Evolutionary conservation across 2,329 filamentous ascomycete genomes (phyloP).

Genomic region (Pyrenochaeta sp.): DNA sequence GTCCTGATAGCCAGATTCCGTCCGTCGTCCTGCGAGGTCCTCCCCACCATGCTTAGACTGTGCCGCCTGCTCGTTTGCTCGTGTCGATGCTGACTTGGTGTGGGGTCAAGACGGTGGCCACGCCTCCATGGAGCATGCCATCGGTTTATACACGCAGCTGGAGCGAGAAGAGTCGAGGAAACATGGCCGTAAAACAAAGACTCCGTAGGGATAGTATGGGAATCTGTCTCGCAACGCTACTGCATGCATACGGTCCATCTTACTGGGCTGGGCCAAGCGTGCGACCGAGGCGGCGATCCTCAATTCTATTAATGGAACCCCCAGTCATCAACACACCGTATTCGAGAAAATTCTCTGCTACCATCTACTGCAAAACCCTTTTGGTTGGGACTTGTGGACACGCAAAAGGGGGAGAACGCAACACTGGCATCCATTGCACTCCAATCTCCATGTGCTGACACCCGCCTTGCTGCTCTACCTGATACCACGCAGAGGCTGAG

Average conservation of each 20-base stretch:
- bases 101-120: conserved; percentile 7
- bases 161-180: neutral
- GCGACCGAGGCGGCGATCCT: neutral
- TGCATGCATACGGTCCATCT: neutral
- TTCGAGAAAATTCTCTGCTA: neutral
- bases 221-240: neutral
- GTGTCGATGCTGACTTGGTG: conserved; percentile 1
- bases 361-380: neutral
- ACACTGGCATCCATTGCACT: conserved; percentile 2
- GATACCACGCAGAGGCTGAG: conserved; percentile 9
- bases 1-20: conserved; percentile 27
- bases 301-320: neutral
- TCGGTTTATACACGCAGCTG: conserved; percentile 19
- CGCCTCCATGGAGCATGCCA: conserved; percentile 25
- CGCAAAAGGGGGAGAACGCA: neutral
- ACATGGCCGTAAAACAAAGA: conserved; percentile 2
- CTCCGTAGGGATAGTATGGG: neutral
- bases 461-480: conserved; percentile 3
- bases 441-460: conserved; percentile 2
- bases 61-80: conserved; percentile 1
- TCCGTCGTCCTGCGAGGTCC: conserved; percentile 17
- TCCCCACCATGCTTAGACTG: conserved; percentile 33
- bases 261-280: neutral
- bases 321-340: neutral
- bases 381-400: neutral